These are phyloP conservation scores for Posidonia oceanica DNA, from an alignment of 116 monocot species.

Conservation along the genomic window DNA sequence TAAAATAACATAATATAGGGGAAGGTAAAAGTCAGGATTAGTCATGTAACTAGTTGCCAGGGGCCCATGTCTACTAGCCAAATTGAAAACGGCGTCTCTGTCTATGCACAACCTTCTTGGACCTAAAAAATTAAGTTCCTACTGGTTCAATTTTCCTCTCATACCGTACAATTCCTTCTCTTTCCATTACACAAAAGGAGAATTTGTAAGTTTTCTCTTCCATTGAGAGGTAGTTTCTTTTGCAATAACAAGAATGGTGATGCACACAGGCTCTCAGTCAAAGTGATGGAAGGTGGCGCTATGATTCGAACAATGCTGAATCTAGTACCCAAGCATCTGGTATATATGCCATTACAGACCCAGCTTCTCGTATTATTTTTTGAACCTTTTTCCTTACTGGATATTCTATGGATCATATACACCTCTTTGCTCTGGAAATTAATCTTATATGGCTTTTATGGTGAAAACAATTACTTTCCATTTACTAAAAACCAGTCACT, in stretches of 20 bases:
- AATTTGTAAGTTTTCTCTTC: background rate
- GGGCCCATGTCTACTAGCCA: too few relatives aligned
- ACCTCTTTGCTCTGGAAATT: background rate
- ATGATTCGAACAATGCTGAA: slow-evolving; percentile 54
- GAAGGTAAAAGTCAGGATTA: too few relatives aligned
- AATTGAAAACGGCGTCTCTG: too few relatives aligned
- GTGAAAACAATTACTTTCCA: background rate
- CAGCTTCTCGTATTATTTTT: background rate
- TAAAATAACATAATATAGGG: too few relatives aligned
- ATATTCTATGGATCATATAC: background rate
- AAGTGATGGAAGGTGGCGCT: slow-evolving; percentile 96
- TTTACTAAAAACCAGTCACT: too few relatives aligned
- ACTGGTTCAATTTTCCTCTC: too few relatives aligned
- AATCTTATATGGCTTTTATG: background rate
- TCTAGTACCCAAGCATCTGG: slow-evolving; percentile 89
- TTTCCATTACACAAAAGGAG: too few relatives aligned
- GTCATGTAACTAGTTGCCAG: too few relatives aligned
- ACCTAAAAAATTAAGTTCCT: too few relatives aligned
- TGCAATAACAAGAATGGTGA: background rate
- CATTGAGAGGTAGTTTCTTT: background rate
- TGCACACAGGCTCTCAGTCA: slow-evolving; percentile 68
- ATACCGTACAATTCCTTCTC: too few relatives aligned
- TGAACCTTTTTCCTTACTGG: background rate
- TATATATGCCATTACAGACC: slow-evolving; percentile 9
- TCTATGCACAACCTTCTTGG: too few relatives aligned